Base-by-base conservation (phyloP, 805 yeast species). In the Wickerhamiella hasegawae region DNA sequence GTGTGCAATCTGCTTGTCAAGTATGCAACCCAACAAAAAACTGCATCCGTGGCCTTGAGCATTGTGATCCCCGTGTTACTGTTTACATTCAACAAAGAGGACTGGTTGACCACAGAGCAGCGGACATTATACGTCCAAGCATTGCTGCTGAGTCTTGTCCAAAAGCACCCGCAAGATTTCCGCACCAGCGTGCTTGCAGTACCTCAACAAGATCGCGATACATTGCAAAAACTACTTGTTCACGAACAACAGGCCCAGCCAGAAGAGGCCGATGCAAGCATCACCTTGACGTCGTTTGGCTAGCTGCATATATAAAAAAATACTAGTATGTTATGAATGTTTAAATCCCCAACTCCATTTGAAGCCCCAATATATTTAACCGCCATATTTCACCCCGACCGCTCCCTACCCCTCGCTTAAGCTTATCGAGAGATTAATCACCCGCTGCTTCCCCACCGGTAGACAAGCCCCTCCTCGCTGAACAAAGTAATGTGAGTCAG, bases 261-360 rank as follows among this genome's bases (percentile, higher is more conserved):
- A 8, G 40, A 38, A n/a, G 44, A 37, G 8, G 40, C 42, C 6
- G 47, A 37, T 5, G 45, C 46, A 1, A 71, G 66, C 36, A 73
- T 73, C 39, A 60, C 68, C 44, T 52, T 73, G 34, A 72, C 69
- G 46, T 58, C 65, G 1, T 73, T 73, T 48, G 47, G 38, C 2
- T 43, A n/a, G n/a, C n/a, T n/a, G n/a, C n/a, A n/a, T n/a, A n/a
- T n/a, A n/a, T n/a, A n/a, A n/a, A n/a, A n/a, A n/a, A n/a, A n/a
- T n/a, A n/a, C n/a, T n/a, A n/a, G n/a, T n/a, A n/a, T n/a, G n/a
- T n/a, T n/a, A n/a, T n/a, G n/a, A n/a, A n/a, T n/a, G n/a, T n/a
- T n/a, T n/a, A n/a, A n/a, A n/a, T n/a, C n/a, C n/a, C n/a, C n/a
- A n/a, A n/a, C n/a, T n/a, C n/a, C n/a, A n/a, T n/a, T n/a, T n/a